Evolutionary conservation across 805 yeast species (phyloP), one percentile per base, ranked within the genome.

Genomic region (Hanseniaspora mollemarum): DNA sequence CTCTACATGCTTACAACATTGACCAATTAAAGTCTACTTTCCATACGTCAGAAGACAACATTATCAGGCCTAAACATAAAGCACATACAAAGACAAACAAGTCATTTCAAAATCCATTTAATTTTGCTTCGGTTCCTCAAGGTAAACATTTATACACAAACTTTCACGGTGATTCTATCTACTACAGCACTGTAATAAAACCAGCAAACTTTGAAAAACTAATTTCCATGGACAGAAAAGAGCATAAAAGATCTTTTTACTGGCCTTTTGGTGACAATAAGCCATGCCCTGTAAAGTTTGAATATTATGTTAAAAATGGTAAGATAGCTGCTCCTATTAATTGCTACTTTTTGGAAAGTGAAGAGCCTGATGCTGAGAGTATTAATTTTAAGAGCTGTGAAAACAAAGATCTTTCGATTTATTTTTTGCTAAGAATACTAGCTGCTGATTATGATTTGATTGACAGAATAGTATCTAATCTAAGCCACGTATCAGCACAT

Each of bases 311-410:
- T 18, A 24, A 32, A 7, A 32, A 25, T 2, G 51, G 51, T 7
- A 36, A 33, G 15, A 33, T 25, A 1, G 9, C 41, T 8, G 40
- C 25, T 9, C 41, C 43, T 6, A 25, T 39, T 4, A 25, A 24
- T 13, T 39, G 29, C 18, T 22, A 25, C 10, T 39, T 39, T 25
- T 25, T 39, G 13, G 6, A 18, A 3, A 25, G 32, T n/a, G 31
- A 39, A 6, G 16, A 37, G 13, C n/a, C 26, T 10, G 32, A 26
- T 16, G 31, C 32, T 25, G 32, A 39, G 26, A n/a, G 21, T n/a
- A 21, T 48, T 1, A 37, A 40, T 13, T 48, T 48, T n/a, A 48
- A 33, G 9, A 40, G 19, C n/a, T 48, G 45, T 33, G 51, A 48
- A 26, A 26, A 48, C 2, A 48, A 48, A 25, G 38, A 48, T 21